Conservation (phyloP, 148 eudicot species). For the Vaccinium vitisidaea region DNA sequence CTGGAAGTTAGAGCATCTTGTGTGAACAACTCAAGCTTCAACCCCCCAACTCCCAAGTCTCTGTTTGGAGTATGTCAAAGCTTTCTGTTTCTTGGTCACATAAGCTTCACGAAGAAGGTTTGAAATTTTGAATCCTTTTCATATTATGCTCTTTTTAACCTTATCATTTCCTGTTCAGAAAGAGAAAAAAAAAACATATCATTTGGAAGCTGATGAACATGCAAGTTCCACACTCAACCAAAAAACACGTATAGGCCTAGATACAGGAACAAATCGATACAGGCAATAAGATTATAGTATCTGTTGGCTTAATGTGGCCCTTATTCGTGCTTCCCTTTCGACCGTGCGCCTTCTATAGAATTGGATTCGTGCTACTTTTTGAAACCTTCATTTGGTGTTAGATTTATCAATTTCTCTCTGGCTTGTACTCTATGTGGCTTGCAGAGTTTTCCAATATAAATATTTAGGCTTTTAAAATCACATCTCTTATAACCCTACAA, state of each 20-base stretch:
- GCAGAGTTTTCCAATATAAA: not conserved
- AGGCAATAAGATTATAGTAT: not conserved
- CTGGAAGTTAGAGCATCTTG: not conserved
- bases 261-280: not conserved
- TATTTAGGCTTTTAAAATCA: not conserved
- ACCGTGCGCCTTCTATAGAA: not conserved
- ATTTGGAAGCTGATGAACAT: not conserved
- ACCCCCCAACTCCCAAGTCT: conserved; percentile 39
- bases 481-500: not conserved
- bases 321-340: not conserved
- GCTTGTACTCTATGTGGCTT: not conserved
- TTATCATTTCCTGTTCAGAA: not conserved
- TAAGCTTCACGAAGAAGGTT: conserved; percentile 70
- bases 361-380: not conserved
- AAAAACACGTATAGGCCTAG: not conserved
- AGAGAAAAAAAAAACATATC: not conserved
- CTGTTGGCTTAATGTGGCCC: not conserved
- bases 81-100: conserved; percentile 67
- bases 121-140: conserved; percentile 7
- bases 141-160: not conserved
- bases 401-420: not conserved
- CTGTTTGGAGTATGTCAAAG: conserved; percentile 74
- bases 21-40: conserved; percentile 68
- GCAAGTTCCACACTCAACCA: not conserved
- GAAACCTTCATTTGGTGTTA: not conserved